phyloP scores from a whole-genome alignment of 768 basidiomycete genomes.

The Auriscalpium orientale region DNA sequence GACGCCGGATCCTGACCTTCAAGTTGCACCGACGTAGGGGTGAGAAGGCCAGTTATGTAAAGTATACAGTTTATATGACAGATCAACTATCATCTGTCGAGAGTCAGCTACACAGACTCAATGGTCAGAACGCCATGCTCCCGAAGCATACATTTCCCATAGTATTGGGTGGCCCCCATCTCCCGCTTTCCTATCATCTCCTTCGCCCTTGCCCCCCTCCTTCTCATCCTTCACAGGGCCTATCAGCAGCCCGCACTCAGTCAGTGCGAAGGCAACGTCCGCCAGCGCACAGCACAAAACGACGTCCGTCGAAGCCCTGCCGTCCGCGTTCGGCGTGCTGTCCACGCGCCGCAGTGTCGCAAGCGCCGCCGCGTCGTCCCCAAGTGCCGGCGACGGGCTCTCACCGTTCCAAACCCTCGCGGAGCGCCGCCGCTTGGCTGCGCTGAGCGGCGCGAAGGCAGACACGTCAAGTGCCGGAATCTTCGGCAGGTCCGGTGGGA shows the following conservation, averaged over 20 bases:
- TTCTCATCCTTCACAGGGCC: conserved; percentile 25
- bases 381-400: conserved; percentile 20
- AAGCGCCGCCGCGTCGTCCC: conserved; percentile 41
- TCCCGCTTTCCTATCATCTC: conserved; percentile 31
- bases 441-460: conserved; percentile 2
- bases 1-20: too few species aligned
- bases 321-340: conserved; percentile 52
- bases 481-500: conserved; percentile 49
- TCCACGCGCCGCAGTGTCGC: conserved; percentile 49
- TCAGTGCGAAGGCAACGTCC: conserved; percentile 81
- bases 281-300: conserved; percentile 63
- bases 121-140: conserved; percentile 49
- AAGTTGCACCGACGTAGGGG: too few species aligned
- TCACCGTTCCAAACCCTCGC: conserved; percentile 74
- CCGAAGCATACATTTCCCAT: conserved; percentile 52
- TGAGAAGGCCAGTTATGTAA: too few species aligned
- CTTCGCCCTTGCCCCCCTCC: conserved; percentile 20
- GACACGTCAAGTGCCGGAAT: conserved; percentile 30
- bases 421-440: conserved; percentile 7
- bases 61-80: too few species aligned
- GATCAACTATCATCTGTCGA: too few species aligned
- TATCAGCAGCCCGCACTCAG: conserved; percentile 74
- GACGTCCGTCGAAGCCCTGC: conserved; percentile 64
- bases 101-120: too few species aligned
- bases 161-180: too few species aligned